Percentiles rank a stretch among this genome's conserved stretches.
phyloP scores from a whole-genome alignment of 208 protist species.

The Eutreptiella sp. region DNA sequence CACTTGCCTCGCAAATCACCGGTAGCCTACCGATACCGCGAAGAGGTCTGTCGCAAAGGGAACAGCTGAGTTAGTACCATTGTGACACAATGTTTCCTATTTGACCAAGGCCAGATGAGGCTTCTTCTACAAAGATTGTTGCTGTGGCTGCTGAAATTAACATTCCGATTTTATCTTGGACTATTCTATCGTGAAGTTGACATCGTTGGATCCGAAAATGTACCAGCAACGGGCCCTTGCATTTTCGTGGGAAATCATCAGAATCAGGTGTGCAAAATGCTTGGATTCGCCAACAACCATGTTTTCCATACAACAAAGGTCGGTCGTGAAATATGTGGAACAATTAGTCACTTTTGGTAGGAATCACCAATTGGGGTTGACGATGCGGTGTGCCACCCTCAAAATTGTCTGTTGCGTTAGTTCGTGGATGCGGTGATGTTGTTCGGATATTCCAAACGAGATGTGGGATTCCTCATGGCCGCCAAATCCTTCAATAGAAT shows the following conservation, averaged over 20 bases:
- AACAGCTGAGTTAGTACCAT: no score
- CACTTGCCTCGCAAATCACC: no score
- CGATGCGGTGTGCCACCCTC: no score
- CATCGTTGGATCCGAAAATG: slow-evolving; percentile 70
- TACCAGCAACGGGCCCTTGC: slow-evolving; percentile 69
- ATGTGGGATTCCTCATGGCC: slow-evolving; percentile 82
- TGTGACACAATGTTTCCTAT: no score
- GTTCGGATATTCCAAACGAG: slow-evolving; percentile 57
- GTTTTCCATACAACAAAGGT: neutral
- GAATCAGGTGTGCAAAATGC: slow-evolving; percentile 53
- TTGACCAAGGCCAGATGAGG: no score
- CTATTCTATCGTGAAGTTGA: slow-evolving; percentile 85
- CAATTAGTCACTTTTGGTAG: no score
- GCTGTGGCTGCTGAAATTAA: slow-evolving; percentile 58
- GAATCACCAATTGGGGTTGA: no score
- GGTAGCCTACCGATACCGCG: no score
- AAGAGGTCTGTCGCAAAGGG: no score
- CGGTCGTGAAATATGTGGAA: neutral
- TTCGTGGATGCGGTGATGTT: slow-evolving; percentile 83
- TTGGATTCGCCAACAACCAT: neutral
- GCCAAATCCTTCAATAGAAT: slow-evolving; percentile 71
- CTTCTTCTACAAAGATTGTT: no score
- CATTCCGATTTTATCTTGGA: slow-evolving; percentile 71
- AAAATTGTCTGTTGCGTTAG: no score
- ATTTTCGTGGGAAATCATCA: slow-evolving; percentile 88